Base-by-base conservation (phyloP, 352 stramenopile species). In the Globisporangium sylvaticum region DNA sequence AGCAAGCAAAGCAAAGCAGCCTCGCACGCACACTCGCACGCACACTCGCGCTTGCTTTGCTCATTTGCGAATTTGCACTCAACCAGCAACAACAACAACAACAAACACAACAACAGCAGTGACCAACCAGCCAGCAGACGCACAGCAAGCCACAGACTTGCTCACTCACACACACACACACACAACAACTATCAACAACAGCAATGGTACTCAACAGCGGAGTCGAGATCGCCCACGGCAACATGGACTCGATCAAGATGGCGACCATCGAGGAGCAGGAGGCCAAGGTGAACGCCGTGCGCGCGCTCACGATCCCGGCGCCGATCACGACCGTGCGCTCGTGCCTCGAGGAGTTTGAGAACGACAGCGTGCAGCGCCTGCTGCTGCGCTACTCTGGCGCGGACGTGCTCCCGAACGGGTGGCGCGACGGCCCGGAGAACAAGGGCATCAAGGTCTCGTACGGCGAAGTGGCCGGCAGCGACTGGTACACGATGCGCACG, bases 401-500 rank as follows among this genome's bases (percentile, higher is more conserved):
- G 1, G 87, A 92, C 48, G 82, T 94, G 31, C 60, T 88, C 10
- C 81, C 81, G 5, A 78, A 76, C 58, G 83, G 83, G 4, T 94
- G 87, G 87, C 78, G 76, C 52, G 67, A 88, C 3, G 87, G 87
- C 22, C 87, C 87, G 0, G 69, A 73, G 46, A 91, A 68, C 59
- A 82, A 92, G 56, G 84, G 83, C 62, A 89, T 91, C 66, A 77
- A 91, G 63, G 87, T 94, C 32, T 73, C 87, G 42, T 89, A 89
- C 70, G 84, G 83, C 34, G 79, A 88, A 20, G 73, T 91, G 4
- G 52, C 72, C 24, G 81, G 79, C 65, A 88, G 70, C 70, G 72
- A 83, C 31, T 94, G 86, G 86, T 83, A 84, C 68, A 86, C 83
- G 0, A 92, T 94, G 81, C 80, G 81, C 68, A 91, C 84, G 1